phyloP scores from a whole-genome alignment of 331 rosid genomes.

The Prunus yedoensis region DNA sequence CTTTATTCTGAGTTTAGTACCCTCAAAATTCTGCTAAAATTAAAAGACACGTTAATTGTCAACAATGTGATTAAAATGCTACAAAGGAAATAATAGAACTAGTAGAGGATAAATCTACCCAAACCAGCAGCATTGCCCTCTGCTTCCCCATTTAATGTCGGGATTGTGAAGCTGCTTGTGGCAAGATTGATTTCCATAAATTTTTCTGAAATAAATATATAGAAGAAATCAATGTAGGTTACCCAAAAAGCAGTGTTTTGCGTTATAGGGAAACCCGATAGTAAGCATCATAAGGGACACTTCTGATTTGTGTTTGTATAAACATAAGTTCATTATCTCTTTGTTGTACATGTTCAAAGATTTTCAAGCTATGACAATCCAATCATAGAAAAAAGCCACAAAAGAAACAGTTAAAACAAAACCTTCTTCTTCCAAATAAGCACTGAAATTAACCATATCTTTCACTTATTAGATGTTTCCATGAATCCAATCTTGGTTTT shows the following conservation, averaged over 20 bases:
- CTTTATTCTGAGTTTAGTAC: slow-evolving; percentile 54
- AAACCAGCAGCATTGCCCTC: slow-evolving; percentile 28
- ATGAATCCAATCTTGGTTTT: not conserved
- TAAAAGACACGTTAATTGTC: not conserved
- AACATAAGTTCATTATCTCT: not conserved
- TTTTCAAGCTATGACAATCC: not conserved
- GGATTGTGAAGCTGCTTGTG: slow-evolving; percentile 37
- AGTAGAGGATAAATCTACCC: slow-evolving; percentile 40
- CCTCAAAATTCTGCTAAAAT: slow-evolving; percentile 47
- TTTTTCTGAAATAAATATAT: no score
- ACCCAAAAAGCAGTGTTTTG: not conserved
- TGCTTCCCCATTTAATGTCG: slow-evolving; percentile 27
- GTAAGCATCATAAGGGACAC: not conserved
- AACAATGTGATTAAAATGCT: not conserved
- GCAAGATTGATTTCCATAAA: not conserved
- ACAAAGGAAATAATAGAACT: not conserved
- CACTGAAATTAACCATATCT: not conserved
- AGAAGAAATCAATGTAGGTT: not conserved
- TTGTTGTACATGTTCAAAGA: not conserved
- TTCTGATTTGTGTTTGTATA: not conserved
- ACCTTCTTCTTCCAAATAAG: not conserved
- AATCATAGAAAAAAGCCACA: not conserved
- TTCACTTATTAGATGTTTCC: not conserved
- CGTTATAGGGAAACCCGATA: not conserved
- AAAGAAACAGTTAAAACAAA: not conserved